Conservation (phyloP, 73 alveolate species). For the Tetrahymena thermophila region DNA sequence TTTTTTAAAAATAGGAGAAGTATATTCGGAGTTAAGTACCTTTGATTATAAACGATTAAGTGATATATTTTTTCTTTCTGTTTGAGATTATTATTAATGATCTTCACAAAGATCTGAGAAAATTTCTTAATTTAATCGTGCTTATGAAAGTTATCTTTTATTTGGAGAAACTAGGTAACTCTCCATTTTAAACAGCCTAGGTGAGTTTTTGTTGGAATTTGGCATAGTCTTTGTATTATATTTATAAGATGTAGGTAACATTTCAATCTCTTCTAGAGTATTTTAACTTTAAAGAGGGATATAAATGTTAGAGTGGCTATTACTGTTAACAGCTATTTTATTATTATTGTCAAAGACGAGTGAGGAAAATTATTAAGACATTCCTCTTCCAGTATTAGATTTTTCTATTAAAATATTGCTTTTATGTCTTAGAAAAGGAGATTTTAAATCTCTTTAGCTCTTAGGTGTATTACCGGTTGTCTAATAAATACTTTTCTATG, state of each 20-base stretch:
- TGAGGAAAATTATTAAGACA: not conserved
- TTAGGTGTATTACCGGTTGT: not conserved
- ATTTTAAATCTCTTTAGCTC: not conserved
- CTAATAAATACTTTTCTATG: not conserved
- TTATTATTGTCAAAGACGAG: not conserved
- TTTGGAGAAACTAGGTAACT: not conserved
- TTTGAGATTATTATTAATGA: not conserved
- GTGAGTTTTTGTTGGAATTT: not conserved
- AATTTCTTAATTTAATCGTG: not conserved
- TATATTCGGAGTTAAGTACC: not conserved
- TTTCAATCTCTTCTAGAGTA: not conserved
- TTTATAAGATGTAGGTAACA: not conserved
- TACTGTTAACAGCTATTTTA: not conserved
- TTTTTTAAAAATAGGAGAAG: not conserved
- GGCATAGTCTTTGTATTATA: not conserved
- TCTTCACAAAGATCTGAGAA: not conserved
- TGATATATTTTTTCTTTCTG: not conserved
- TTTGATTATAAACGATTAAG: not conserved
- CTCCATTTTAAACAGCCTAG: not conserved
- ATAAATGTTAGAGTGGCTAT: not conserved
- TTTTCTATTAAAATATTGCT: not conserved
- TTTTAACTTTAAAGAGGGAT: not conserved
- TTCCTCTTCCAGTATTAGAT: not conserved
- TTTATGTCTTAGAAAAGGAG: not conserved
- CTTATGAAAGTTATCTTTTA: not conserved